Evolutionary conservation across 2,329 filamentous ascomycete genomes (phyloP), one percentile per base, ranked within the genome.

Genomic region (Ceratocystis diversiconidia): DNA sequence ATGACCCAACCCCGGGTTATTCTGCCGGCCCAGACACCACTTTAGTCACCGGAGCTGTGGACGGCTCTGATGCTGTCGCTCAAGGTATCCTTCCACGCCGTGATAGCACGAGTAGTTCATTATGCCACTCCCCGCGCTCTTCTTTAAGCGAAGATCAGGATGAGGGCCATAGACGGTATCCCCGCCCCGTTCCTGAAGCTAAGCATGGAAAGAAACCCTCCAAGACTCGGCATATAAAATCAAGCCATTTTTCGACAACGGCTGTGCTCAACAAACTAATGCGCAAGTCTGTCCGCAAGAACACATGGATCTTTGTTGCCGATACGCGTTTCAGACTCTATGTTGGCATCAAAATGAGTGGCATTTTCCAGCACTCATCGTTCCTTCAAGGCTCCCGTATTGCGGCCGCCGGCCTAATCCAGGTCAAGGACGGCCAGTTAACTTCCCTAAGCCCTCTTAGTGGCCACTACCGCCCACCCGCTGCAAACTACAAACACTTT

Each of bases 241-340:
- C 62, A 28, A 83, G 81, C 61, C 84, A 90, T 71, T 78, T 91
- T 2, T 88, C 83, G 4, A 83, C 87, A 1, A 83, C 86, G 0
- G 86, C 87, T 0, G 80, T 95, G 2, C 82, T 92, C 73, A 90
- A 94, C 73, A 87, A 88, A 69, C 79, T 95, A 5, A 79, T 94
- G 17, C 84, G 89, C 68, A 87, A 89, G 69, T 86, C 88, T 0
- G 88, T 91, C 48, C 88, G 86, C 74, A 90, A 90, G 69, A 92
- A 92, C 71, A 94, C 89, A 3, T 96, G 92, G 92, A 95, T 96
- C 69, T 96, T 95, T 71, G 91, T 92, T 6, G 87, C 88, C 28
- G 91, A 96, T 74, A 92, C 89, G 0, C 87, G 83, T 0, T 94
- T 92, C 73, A 84, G 89, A 0, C 79, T 96, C 0, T 96, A 95